Base-by-base conservation (phyloP, 495 filamentous ascomycete species). In the Lophiostoma macrostomum region DNA sequence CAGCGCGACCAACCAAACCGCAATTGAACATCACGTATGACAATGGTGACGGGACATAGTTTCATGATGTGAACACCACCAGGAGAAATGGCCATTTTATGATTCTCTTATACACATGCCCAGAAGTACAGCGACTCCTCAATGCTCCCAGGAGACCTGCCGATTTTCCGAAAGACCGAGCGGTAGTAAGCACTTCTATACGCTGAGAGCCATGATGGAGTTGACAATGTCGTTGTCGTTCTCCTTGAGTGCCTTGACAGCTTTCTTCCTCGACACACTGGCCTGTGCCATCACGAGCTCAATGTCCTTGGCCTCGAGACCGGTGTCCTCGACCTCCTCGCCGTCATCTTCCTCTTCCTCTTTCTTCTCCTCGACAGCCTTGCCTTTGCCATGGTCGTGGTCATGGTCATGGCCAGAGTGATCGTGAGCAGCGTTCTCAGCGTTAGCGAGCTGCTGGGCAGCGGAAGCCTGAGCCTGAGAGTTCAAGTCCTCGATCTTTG, bases 191-290 rank as follows among this genome's bases (percentile, higher is more conserved):
- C 39, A 16, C 27, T 35, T 60, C 79, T 82, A 98, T 86, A 95
- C 86, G 77, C 90, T 96, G 72, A 98, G 79, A 61, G 91, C 90
- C 93, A 98, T 98, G 76, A 98, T 98, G 52, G 91, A 95, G 82
- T 97, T 97, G 74, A 99, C 94, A 76, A 99, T 97, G 72, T 99
- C 94, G 65, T 96, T 95, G 74, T 96, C 90, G 72, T 99, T 96
- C 79, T 96, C 90, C 78, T 93, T 91, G 55, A 99, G 78, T 24
- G 94, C 94, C 75, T 96, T 97, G 77, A 97, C 84, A 49, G 93
- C 93, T 81, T 97, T 97, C 79, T 94, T 96, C 67, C 93, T 78
- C 55, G 87, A 93, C 48, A 99, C 93, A 66, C 77, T 93, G 53
- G 93, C 93, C 77, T 98, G 88, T 56, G 89, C 88, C 90, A 97